These are phyloP conservation scores for Acacia acuminata DNA, from an alignment of 306 rosid species.

Conservation along the genomic window DNA sequence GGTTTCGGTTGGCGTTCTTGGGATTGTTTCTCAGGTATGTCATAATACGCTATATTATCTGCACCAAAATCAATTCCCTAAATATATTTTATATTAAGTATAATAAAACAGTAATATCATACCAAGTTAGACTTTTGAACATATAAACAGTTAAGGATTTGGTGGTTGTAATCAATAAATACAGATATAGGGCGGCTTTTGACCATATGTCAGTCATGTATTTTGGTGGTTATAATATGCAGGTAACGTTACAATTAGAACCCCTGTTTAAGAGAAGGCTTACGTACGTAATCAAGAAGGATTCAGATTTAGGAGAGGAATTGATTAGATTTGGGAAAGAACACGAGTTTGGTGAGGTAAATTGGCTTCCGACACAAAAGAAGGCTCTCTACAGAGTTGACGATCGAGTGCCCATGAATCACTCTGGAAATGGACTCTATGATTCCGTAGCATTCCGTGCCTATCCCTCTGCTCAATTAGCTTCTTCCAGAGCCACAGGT, in stretches of 20 bases:
- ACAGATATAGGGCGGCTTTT: background rate
- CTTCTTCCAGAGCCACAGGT: conserved; percentile 40
- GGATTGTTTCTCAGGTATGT: conserved; percentile 77
- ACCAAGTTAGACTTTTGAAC: no score
- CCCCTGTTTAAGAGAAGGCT: background rate
- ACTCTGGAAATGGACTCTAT: background rate
- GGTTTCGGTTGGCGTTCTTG: conserved; percentile 82
- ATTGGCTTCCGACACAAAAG: background rate
- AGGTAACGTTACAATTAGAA: background rate
- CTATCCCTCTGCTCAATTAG: conserved; percentile 26
- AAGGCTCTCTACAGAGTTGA: background rate
- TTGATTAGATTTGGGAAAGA: background rate
- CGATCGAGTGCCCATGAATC: background rate
- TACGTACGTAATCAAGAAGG: background rate
- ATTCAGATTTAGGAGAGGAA: background rate
- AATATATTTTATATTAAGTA: no score
- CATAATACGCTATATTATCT: no score
- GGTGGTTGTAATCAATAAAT: no score
- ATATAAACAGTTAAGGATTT: no score
- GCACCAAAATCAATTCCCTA: no score
- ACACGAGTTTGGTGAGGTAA: background rate
- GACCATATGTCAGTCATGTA: background rate
- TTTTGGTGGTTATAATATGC: background rate
- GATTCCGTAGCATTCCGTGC: conserved; percentile 34
- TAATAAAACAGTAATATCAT: no score